These are phyloP conservation scores for Plectosphaerella sp. DNA, from an alignment of 2,329 filamentous ascomycete genomes.

Conservation along the genomic window DNA sequence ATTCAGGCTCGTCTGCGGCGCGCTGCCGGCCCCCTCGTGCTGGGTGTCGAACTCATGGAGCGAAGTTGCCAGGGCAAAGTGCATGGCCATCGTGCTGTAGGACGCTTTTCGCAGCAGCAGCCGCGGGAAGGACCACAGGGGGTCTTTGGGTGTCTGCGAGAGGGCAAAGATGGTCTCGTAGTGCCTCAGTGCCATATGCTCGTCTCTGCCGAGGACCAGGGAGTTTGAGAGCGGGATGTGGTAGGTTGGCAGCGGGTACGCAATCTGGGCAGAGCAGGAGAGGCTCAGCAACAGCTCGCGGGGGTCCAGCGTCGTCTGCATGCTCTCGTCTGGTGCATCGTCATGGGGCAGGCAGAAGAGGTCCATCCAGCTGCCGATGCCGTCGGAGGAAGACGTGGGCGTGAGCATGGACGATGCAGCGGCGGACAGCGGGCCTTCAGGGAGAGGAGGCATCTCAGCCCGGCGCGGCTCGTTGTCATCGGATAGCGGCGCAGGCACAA, in stretches of 20 bases:
- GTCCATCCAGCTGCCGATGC: too few species aligned
- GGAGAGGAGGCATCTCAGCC: too few species aligned
- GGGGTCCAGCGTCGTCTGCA: too few species aligned
- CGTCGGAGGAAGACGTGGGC: too few species aligned
- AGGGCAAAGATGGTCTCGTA: neutral
- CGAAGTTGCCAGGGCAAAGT: neutral
- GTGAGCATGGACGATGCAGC: too few species aligned
- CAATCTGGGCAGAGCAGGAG: too few species aligned
- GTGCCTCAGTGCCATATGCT: neutral
- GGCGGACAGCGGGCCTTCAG: too few species aligned
- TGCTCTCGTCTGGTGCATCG: too few species aligned
- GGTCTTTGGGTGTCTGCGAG: neutral
- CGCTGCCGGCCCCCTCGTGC: neutral
- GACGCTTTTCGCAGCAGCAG: neutral
- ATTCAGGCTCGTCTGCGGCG: neutral
- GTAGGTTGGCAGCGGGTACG: neutral
- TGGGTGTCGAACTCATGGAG: neutral
- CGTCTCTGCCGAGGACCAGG: neutral
- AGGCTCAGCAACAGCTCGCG: too few species aligned
- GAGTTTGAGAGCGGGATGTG: neutral
- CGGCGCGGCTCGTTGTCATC: too few species aligned
- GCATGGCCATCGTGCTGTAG: neutral
- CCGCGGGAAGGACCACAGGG: neutral
- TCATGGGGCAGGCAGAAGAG: too few species aligned
- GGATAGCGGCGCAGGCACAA: too few species aligned